Conservation (phyloP, 768 basidiomycete genomes). For the Pleurotus salmoneostramineus region DNA sequence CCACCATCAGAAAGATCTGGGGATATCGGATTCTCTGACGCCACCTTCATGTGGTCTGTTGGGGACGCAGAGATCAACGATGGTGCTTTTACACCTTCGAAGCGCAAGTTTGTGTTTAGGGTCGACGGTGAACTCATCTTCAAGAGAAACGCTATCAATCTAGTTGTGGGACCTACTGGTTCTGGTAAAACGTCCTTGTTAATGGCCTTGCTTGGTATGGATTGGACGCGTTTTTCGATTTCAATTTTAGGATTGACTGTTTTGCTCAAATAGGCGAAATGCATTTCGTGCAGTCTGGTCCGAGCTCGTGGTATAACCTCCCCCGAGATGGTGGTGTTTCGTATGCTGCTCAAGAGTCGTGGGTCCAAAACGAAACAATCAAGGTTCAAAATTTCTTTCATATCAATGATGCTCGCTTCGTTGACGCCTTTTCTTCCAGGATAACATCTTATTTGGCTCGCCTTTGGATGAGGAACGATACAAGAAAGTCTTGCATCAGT, state of each 20-base stretch:
- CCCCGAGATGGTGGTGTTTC: slow-evolving; percentile 68
- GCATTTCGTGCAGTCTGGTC: slow-evolving; percentile 49
- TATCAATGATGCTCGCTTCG: not conserved
- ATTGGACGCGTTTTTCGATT: not conserved
- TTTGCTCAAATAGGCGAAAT: slow-evolving; percentile 43
- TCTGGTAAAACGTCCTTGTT: slow-evolving; percentile 54
- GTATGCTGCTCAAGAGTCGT: slow-evolving; percentile 81
- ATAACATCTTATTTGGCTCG: slow-evolving; percentile 81
- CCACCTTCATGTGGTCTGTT: slow-evolving; percentile 54
- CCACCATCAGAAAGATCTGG: slow-evolving; percentile 9
- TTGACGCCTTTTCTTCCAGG: slow-evolving; percentile 23
- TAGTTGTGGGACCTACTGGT: slow-evolving; percentile 56
- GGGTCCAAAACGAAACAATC: slow-evolving; percentile 81
- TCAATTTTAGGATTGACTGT: not conserved
- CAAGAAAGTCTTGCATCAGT: slow-evolving; percentile 69
- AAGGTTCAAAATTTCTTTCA: too few species aligned
- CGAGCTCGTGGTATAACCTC: slow-evolving; percentile 64
- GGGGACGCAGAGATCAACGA: slow-evolving; percentile 11
- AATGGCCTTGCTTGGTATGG: slow-evolving; percentile 3
- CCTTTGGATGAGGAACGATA: slow-evolving; percentile 75
- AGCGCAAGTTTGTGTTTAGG: slow-evolving; percentile 44
- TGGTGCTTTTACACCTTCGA: slow-evolving; percentile 34
- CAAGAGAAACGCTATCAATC: slow-evolving; percentile 46
- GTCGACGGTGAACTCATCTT: slow-evolving; percentile 52
- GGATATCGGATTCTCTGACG: slow-evolving; percentile 49